Evolutionary conservation across 2,329 filamentous ascomycete species (phyloP).

Genomic region (Knoxdaviesia proteae): DNA sequence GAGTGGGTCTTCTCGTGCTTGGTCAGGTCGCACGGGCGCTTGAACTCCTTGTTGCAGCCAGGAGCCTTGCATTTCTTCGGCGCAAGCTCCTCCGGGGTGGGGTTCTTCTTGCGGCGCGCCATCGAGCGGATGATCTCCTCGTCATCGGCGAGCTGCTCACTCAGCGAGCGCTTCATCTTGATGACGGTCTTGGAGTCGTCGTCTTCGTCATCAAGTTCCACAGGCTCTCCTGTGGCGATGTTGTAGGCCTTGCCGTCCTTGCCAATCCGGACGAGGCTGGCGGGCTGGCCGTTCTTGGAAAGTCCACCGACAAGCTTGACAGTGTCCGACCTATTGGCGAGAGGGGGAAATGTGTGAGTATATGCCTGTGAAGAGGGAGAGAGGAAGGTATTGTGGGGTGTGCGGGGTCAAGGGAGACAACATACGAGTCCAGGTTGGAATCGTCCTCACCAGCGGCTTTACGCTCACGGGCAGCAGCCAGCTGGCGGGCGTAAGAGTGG

Average conservation of each 20-base stretch:
- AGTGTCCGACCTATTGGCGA: slow-evolving; percentile 30
- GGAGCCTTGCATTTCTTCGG: slow-evolving; percentile 56
- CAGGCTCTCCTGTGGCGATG: slow-evolving; percentile 45
- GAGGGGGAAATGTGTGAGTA: slow-evolving; percentile 11
- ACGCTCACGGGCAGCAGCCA: slow-evolving; percentile 43
- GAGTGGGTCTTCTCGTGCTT: slow-evolving; percentile 98
- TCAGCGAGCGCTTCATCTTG: slow-evolving; percentile 44
- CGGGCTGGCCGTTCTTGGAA: slow-evolving; percentile 59
- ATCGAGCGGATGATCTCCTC: slow-evolving; percentile 77
- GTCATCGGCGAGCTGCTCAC: slow-evolving; percentile 53
- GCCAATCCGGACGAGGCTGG: slow-evolving; percentile 65
- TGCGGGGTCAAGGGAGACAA: slow-evolving; percentile 6
- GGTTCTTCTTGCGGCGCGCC: slow-evolving; percentile 89
- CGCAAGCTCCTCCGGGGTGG: slow-evolving; percentile 62
- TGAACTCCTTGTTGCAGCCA: slow-evolving; percentile 79
- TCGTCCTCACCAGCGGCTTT: slow-evolving; percentile 36
- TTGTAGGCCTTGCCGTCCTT: slow-evolving; percentile 65
- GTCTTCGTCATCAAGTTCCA: slow-evolving; percentile 25
- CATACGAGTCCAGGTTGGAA: slow-evolving; percentile 28
- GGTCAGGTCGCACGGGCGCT: slow-evolving; percentile 87
- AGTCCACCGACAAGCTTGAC: slow-evolving; percentile 67
- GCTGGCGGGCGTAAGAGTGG: slow-evolving; percentile 66
- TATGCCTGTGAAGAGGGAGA: neutral
- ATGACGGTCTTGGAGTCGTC: slow-evolving; percentile 20
- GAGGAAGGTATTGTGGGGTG: slow-evolving; percentile 3